A percentile compares a stretch with the other conserved stretches of the same genome.
Conservation (phyloP, 192 early-diverging fungal species). For the Ambispora gerdemannii region DNA sequence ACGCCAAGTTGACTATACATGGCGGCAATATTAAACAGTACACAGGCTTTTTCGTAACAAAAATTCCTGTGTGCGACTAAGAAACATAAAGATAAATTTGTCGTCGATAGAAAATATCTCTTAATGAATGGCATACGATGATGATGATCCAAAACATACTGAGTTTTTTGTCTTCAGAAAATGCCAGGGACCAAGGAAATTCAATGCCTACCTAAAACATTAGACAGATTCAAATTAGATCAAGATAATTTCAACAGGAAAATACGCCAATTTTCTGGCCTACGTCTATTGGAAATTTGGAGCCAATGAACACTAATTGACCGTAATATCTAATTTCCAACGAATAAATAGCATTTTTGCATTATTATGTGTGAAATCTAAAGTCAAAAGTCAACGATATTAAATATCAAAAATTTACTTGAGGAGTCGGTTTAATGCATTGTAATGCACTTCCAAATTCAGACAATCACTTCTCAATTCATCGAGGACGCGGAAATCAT, state of each 20-base stretch:
- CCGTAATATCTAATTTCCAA: slow-evolving; percentile 71
- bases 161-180: slow-evolving; percentile 55
- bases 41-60: slow-evolving; percentile 79
- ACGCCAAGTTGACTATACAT: slow-evolving; percentile 79
- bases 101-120: not conserved
- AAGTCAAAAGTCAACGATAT: not conserved
- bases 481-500: slow-evolving; percentile 82
- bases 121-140: not conserved
- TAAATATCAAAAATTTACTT: slow-evolving; percentile 42
- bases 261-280: slow-evolving; percentile 37
- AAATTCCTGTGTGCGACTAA: slow-evolving; percentile 65
- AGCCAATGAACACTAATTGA: slow-evolving; percentile 76
- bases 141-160: slow-evolving; percentile 32
- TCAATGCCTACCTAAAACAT: slow-evolving; percentile 56
- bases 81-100: slow-evolving; percentile 9
- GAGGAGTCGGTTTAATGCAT: slow-evolving; percentile 61
- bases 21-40: slow-evolving; percentile 84
- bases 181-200: slow-evolving; percentile 69
- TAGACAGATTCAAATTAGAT: not conserved
- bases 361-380: not conserved
- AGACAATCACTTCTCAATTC: slow-evolving; percentile 69
- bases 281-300: slow-evolving; percentile 88
- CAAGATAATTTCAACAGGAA: slow-evolving; percentile 13
- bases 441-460: slow-evolving; percentile 58
- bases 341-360: not conserved